Evolutionary conservation across 805 yeast genomes (phyloP).

Genomic region (Candida ortonii): DNA sequence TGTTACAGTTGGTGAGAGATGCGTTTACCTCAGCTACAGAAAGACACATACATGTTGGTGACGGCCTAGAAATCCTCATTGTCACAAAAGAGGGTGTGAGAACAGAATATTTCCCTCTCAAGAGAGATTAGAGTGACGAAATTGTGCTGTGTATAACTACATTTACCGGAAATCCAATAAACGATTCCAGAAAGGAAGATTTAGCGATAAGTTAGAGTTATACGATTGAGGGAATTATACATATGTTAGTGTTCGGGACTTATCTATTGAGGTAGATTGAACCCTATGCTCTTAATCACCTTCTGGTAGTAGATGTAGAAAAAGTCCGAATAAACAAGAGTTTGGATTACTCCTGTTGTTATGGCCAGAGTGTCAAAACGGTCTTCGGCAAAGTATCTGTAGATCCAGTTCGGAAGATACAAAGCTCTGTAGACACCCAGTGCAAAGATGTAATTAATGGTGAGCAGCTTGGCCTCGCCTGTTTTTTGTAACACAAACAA

Average conservation of each 20-base stretch:
- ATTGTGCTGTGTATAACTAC: too few species aligned
- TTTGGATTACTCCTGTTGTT: slow-evolving; percentile 80
- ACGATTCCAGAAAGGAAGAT: too few species aligned
- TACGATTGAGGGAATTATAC: neutral
- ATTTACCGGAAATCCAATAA: too few species aligned
- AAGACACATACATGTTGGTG: slow-evolving; percentile 98
- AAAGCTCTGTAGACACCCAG: slow-evolving; percentile 86
- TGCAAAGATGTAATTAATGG: slow-evolving; percentile 91
- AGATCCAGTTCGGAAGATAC: slow-evolving; percentile 93
- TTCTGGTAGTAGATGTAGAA: slow-evolving; percentile 84
- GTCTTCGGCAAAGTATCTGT: slow-evolving; percentile 68
- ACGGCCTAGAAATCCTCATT: slow-evolving; percentile 85
- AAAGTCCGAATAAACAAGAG: slow-evolving; percentile 88
- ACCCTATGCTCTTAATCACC: slow-evolving; percentile 76
- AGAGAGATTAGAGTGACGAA: slow-evolving; percentile 83
- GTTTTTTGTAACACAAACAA: slow-evolving; percentile 84
- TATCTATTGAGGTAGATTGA: slow-evolving; percentile 48
- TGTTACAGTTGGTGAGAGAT: slow-evolving; percentile 81
- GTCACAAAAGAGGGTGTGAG: slow-evolving; percentile 92
- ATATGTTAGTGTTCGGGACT: neutral
- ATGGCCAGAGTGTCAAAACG: slow-evolving; percentile 69
- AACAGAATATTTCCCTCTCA: slow-evolving; percentile 78
- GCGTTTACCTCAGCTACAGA: slow-evolving; percentile 96
- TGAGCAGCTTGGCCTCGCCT: slow-evolving; percentile 83
- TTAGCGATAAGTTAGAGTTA: neutral